Evolutionary conservation across 2,329 filamentous ascomycete genomes (phyloP), one percentile per base, ranked within the genome.

Genomic region (Claviceps arundinis): DNA sequence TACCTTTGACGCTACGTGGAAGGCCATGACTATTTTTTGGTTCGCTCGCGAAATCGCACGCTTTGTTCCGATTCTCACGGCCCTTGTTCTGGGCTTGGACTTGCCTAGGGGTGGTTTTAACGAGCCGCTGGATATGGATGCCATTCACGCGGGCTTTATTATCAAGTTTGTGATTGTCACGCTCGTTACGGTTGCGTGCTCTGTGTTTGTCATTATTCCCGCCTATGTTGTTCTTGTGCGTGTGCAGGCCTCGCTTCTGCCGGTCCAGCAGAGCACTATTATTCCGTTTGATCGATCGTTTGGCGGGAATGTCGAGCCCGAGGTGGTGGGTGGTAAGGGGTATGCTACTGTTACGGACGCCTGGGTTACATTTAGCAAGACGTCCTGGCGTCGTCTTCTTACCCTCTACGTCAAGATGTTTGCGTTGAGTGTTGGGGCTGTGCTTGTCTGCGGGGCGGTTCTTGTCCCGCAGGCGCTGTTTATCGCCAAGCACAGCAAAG

Each of bases 241-340:
- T 56, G 82, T 95, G 38, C 89, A 95, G 65, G 89, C 90, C 6
- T 91, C 87, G 48, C 81, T 95, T 59, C 80, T 97, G 2, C 80
- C 89, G 0, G 84, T 88, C 54, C 82, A 87, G 17, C 78, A 89
- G 58, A 85, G 94, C 69, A 82, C 87, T 26, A 86, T 96, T 57
- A 83, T 97, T 38, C 84, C 88, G 37, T 95, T 97, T 61, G 91
- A 97, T 73, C 86, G 89, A 57, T 84, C 84, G 34, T 94, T 94
- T 62, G 80, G 78, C 56, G 87, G 87, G 59, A 85, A 82, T 64
- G 80, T 91, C 30, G 80, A 84, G 57, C 82, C 87, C n/a, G 78
- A 80, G 54, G 76, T 89, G 48, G 73, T 89, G n/a, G 83, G 81
- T 54, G 87, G 85, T 51, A 78, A 75, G 56, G 86, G 87, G 58